Percentiles rank a stretch among this genome's conserved stretches.
Conservation (phyloP, 176 grass and related monocot species). For the Hsuehochloa calcarea region DNA sequence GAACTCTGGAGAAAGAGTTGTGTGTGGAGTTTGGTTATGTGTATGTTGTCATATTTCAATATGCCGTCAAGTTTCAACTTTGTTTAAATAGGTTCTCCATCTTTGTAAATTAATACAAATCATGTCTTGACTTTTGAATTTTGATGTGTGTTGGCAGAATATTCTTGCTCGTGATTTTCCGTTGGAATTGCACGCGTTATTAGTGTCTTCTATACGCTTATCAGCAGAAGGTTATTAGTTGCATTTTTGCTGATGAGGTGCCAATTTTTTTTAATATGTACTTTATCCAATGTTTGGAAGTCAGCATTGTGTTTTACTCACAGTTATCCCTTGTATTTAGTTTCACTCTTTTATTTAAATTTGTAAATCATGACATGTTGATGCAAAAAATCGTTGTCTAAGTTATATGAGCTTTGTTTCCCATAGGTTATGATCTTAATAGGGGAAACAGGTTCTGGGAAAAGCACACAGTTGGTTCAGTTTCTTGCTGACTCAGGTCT, state of each 20-base stretch:
- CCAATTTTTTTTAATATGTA: not conserved
- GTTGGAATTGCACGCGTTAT: not conserved
- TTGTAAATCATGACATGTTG: not conserved
- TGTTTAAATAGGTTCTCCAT: not conserved
- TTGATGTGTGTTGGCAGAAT: not conserved
- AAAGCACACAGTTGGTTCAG: slow-evolving; percentile 92
- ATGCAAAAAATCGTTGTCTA: not conserved
- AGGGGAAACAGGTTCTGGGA: slow-evolving; percentile 93
- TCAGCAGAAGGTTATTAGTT: not conserved
- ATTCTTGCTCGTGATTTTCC: not conserved
- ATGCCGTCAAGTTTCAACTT: not conserved
- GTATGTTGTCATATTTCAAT: not conserved
- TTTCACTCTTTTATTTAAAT: not conserved
- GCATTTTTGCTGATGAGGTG: not conserved
- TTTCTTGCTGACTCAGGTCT: slow-evolving; percentile 90
- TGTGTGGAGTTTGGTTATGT: not conserved
- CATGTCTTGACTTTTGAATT: not conserved
- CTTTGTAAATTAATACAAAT: not conserved
- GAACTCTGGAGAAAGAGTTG: not conserved
- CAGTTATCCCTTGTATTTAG: not conserved
- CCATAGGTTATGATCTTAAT: slow-evolving; percentile 83
- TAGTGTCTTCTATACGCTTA: not conserved
- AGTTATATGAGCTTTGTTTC: slow-evolving; percentile 8
- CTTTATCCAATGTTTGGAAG: not conserved
- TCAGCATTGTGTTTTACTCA: not conserved